Evolutionary conservation across 495 filamentous ascomycete species (phyloP).

Genomic region (Trypethelium eluteriae): DNA sequence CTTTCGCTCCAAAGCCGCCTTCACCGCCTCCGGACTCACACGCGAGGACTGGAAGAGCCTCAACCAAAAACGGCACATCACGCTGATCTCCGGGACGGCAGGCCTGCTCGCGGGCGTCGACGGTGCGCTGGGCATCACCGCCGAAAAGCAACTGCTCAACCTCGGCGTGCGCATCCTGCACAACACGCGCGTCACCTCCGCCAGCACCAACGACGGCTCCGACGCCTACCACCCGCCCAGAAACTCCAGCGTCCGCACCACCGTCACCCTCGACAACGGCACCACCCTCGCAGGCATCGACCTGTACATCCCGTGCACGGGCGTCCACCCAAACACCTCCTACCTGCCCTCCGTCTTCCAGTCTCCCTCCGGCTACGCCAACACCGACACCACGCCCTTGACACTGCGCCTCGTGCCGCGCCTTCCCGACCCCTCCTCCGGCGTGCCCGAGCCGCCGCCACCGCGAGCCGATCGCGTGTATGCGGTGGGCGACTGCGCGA

Average conservation of each 20-base stretch:
- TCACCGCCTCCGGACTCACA: conserved; percentile 5
- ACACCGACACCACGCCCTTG: conserved; percentile 15
- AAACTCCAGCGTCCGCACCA: neutral
- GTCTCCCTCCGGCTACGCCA: conserved; percentile 24
- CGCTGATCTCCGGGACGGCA: conserved; percentile 21
- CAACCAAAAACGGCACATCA: conserved; percentile 15
- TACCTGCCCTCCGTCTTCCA: conserved; percentile 24
- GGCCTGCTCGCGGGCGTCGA: conserved; percentile 21
- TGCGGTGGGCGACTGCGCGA: conserved; percentile 30
- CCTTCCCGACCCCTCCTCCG: neutral
- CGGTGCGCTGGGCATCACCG: conserved; percentile 15
- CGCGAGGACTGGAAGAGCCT: neutral
- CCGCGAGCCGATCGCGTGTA: conserved; percentile 25
- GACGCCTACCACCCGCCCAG: conserved; percentile 12
- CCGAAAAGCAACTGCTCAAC: conserved; percentile 18
- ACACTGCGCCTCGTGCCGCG: conserved; percentile 21
- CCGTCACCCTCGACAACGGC: conserved; percentile 21
- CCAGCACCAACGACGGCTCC: conserved; percentile 8
- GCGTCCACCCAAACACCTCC: conserved; percentile 26
- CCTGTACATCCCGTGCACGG: conserved; percentile 25
- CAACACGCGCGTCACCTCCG: conserved; percentile 19
- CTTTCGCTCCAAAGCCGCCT: conserved; percentile 14
- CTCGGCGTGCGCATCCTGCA: conserved; percentile 28
- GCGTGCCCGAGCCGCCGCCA: no score
- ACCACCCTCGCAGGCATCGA: conserved; percentile 23